Evolutionary conservation across 768 basidiomycete genomes (phyloP), one percentile per base, ranked within the genome.

Genomic region (Boletus subparvulus): DNA sequence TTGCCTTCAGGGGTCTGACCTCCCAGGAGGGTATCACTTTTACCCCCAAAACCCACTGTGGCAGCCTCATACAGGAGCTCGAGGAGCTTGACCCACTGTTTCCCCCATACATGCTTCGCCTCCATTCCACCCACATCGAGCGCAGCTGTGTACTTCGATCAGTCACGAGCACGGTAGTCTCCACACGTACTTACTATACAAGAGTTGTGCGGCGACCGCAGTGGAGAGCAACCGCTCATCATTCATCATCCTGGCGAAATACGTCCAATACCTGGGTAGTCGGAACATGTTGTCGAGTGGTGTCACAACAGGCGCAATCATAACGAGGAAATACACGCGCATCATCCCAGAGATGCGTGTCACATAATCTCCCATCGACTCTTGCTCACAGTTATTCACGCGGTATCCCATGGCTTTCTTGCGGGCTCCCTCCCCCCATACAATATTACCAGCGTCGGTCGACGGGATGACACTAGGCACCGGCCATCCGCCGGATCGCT

Each of bases 401-500:
- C 84, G 74, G 61, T 80, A 84, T 1, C 89, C 88, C 68, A 80
- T 78, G 24, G 80, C 80, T 66, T 85, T 87, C 45, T 51, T 68
- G 36, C 75, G 73, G 19, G 75, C 72, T 14, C 50, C 69, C 0
- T 75, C 74, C 35, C 66, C 62, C 80, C 83, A 86, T 17, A 77
- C 65, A 19, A 70, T 68, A 5, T 75, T 79, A 52, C 83, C 82
- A 17, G 79, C 72, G 53, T 88, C 83, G 16, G 72, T 71, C 14
- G 71, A 64, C 1, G 86, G 83, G 0, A 92, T 77, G 17, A 77
- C 78, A 47, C 77, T 77, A 0, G 92, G 93, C 3, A 96, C 77
- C 0, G 87, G 80, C 94, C 94, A 98, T 26, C 89, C 88, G 41
- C 95, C 95, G 19, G 89, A 83, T 24, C 89, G 85, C 70, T 96